phyloP scores from a whole-genome alignment of 140 eudicot species.

The Flaveria floridana region DNA sequence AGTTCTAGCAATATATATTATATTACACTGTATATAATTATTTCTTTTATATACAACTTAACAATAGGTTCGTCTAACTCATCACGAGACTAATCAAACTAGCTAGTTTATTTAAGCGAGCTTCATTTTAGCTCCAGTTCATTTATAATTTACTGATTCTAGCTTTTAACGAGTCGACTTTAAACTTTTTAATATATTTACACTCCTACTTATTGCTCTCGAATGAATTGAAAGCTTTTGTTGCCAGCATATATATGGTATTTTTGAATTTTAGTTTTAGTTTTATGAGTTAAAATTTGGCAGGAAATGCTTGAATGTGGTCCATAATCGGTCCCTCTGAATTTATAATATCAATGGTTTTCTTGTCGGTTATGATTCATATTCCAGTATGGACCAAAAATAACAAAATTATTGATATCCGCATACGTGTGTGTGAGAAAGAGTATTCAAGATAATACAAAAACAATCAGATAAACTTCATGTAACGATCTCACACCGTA shows the following conservation, averaged over 20 bases:
- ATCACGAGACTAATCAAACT: no score
- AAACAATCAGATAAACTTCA: not conserved
- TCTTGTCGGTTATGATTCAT: conserved; percentile 35
- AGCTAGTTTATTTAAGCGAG: no score
- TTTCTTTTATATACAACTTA: no score
- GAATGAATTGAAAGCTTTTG: not conserved
- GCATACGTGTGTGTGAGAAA: conserved; percentile 4
- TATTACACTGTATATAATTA: no score
- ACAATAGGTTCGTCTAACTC: no score
- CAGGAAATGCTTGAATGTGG: conserved; percentile 30
- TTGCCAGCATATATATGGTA: not conserved
- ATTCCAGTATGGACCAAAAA: conserved; percentile 27
- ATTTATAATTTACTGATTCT: no score
- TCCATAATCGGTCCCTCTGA: conserved; percentile 25
- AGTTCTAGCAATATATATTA: not conserved
- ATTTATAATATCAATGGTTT: conserved; percentile 29
- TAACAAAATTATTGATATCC: conserved; percentile 27
- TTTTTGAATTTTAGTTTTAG: conserved; percentile 22
- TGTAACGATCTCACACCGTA: no score
- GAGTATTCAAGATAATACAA: conserved; percentile 8
- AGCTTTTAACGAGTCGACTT: no score
- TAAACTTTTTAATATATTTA: no score
- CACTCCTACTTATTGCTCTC: not conserved
- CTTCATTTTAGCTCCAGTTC: no score
- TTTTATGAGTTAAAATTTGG: conserved; percentile 13